Evolutionary conservation across 371 early-diverging fungal genomes (phyloP).

Genomic region (Amoeboaphelidium protococcarum): DNA sequence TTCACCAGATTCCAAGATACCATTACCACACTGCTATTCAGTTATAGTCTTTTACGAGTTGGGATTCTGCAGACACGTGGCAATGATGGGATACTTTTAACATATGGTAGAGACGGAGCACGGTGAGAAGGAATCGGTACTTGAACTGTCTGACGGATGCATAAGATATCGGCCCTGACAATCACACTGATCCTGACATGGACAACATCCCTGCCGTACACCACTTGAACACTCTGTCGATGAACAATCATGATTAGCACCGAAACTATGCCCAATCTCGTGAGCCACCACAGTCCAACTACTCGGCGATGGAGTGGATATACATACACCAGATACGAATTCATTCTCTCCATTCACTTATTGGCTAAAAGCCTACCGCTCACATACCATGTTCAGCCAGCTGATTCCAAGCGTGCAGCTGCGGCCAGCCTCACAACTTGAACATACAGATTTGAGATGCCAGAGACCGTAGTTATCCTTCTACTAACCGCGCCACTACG

Average conservation of each 20-base stretch:
- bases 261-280: conserved; percentile 19
- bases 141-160: conserved; percentile 43
- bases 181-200: neutral
- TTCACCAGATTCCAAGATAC: conserved; percentile 62
- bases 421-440: conserved; percentile 47
- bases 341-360: conserved; percentile 8
- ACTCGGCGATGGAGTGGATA: conserved; percentile 50
- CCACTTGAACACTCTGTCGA: neutral
- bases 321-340: conserved; percentile 51
- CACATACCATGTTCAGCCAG: conserved; percentile 60
- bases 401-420: conserved; percentile 88
- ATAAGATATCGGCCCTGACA: conserved; percentile 2
- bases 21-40: conserved; percentile 68
- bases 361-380: conserved; percentile 17
- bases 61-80: conserved; percentile 33
- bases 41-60: conserved; percentile 18
- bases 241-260: conserved; percentile 37
- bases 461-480: conserved; percentile 48
- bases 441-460: conserved; percentile 76
- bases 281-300: conserved; percentile 92
- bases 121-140: conserved; percentile 39
- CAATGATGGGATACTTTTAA: conserved; percentile 14
- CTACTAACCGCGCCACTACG: conserved; percentile 47
- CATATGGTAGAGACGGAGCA: conserved; percentile 51
- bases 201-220: neutral